Evolutionary conservation across 2,329 filamentous ascomycete species (phyloP).

Genomic region (Colletotrichum eleusines): DNA sequence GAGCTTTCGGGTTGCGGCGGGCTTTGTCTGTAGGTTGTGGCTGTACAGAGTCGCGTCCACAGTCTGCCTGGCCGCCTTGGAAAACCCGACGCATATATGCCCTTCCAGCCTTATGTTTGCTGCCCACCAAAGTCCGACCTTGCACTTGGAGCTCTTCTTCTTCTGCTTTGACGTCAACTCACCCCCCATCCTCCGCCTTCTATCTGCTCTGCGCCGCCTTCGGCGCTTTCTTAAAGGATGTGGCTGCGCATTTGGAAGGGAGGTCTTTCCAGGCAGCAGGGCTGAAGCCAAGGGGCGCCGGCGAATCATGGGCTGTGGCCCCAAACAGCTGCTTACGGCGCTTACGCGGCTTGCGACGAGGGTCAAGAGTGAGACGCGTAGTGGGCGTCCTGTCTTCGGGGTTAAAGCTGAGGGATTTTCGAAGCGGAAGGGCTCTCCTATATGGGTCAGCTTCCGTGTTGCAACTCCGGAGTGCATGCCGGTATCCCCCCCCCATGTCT

Average conservation of each 20-base stretch:
- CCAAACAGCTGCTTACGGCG: conserved; percentile 31
- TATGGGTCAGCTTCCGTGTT: not conserved
- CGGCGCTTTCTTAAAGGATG: not conserved
- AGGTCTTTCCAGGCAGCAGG: conserved; percentile 28
- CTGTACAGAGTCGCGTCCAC: not conserved
- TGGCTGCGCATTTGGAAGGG: not conserved
- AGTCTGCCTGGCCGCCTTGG: conserved; percentile 6
- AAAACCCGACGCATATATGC: not conserved
- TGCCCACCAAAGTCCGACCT: not conserved
- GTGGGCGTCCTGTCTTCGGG: not conserved
- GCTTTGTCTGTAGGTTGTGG: not conserved
- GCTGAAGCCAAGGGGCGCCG: conserved; percentile 4
- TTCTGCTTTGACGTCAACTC: not conserved
- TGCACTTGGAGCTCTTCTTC: not conserved
- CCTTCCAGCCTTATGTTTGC: not conserved
- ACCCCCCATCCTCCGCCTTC: not conserved
- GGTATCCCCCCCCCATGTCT: no score
- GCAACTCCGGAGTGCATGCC: not conserved
- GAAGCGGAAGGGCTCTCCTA: not conserved
- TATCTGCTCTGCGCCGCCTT: not conserved
- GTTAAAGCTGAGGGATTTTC: not conserved
- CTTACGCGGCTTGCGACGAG: conserved; percentile 36
- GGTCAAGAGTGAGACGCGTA: conserved; percentile 25
- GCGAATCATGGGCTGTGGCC: conserved; percentile 14
- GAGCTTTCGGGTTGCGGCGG: not conserved